Percentiles rank a stretch among this genome's conserved stretches.
These are phyloP conservation scores for Lepidium africanum DNA, from an alignment of 345 rosid genomes.

Conservation along the genomic window DNA sequence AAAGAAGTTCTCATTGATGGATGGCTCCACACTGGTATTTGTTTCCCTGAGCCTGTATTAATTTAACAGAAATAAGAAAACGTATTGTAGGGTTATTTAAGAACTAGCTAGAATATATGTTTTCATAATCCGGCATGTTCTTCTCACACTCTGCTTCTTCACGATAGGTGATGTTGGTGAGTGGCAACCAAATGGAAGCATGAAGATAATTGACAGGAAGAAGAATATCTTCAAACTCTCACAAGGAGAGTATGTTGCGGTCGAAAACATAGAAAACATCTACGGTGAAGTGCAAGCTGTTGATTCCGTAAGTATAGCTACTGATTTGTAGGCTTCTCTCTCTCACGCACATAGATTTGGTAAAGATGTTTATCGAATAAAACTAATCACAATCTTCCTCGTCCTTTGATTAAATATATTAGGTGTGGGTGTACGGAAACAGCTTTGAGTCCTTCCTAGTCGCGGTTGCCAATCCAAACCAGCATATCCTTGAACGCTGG, in stretches of 20 bases:
- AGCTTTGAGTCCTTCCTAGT: constrained; percentile 77
- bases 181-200: constrained; percentile 87
- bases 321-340: not conserved
- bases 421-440: constrained; percentile 92
- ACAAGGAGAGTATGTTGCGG: constrained; percentile 92
- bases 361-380: not conserved
- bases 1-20: constrained; percentile 83
- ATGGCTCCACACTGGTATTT: constrained; percentile 90
- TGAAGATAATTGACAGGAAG: constrained; percentile 84
- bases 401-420: constrained; percentile 5
- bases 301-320: constrained; percentile 48
- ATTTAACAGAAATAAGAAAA: not conserved
- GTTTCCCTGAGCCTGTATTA: not conserved
- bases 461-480: constrained; percentile 64
- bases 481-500: constrained; percentile 60
- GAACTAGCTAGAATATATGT: not conserved
- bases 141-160: not conserved
- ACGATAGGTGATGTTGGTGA: constrained; percentile 79
- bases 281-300: constrained; percentile 48
- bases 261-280: constrained; percentile 79
- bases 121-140: not conserved
- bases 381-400: not conserved
- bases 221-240: constrained; percentile 88
- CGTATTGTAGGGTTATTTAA: not conserved
- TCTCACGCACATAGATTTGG: not conserved